These are phyloP conservation scores for Agaricus sinodeliciosus DNA, from an alignment of 768 basidiomycete species.

Conservation along the genomic window DNA sequence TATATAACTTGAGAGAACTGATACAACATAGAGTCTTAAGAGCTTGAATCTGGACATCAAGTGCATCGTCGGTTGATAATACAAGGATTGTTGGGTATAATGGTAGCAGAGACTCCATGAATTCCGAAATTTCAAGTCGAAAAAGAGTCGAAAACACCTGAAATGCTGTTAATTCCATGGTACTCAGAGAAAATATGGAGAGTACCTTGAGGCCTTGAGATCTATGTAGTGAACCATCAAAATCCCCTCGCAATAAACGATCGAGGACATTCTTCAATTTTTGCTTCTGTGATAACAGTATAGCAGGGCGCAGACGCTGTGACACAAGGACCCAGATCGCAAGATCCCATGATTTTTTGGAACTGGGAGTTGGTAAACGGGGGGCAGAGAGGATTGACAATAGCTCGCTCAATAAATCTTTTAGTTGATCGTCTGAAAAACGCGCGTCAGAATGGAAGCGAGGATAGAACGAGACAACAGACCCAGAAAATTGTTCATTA, in stretches of 20 bases:
- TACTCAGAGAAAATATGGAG: neutral
- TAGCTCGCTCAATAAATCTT: constrained; percentile 35
- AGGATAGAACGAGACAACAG: constrained; percentile 15
- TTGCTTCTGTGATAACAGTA: constrained; percentile 21
- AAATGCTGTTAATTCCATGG: neutral
- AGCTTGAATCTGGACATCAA: neutral
- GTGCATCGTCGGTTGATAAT: neutral
- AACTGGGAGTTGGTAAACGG: constrained; percentile 29
- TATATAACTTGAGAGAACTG: constrained; percentile 1
- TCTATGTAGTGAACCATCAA: constrained; percentile 1
- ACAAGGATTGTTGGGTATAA: constrained; percentile 2
- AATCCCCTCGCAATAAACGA: neutral
- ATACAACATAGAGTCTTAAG: constrained; percentile 4
- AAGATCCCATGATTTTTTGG: constrained; percentile 38
- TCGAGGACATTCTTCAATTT: neutral
- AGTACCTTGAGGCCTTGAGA: constrained; percentile 2
- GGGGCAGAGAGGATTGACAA: constrained; percentile 33
- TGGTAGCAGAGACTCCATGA: neutral
- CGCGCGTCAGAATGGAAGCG: neutral
- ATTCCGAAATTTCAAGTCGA: neutral
- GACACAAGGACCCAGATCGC: constrained; percentile 43
- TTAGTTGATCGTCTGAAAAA: constrained; percentile 35
- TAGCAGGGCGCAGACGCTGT: constrained; percentile 37
- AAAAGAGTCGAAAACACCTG: constrained; percentile 6
- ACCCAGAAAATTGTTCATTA: constrained; percentile 47